Percentiles rank a stretch among this genome's conserved stretches.
phyloP scores from a whole-genome alignment of 2,329 filamentous ascomycete species.

The Fonsecaea nubica region DNA sequence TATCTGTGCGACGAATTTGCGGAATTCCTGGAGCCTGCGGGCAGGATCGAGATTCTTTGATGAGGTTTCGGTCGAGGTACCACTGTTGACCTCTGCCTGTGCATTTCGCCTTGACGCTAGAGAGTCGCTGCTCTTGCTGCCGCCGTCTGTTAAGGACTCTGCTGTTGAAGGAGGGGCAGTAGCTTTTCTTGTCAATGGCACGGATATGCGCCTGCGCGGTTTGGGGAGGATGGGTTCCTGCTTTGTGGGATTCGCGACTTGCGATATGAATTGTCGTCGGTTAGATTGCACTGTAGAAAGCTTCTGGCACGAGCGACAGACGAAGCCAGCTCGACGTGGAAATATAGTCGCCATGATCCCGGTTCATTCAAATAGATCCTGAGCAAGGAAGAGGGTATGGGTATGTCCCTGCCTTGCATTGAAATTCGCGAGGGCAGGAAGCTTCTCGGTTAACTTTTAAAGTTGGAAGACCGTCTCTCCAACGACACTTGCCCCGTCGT shows the following conservation, averaged over 20 bases:
- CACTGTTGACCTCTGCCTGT: neutral
- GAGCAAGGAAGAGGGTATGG: neutral
- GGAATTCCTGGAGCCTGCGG: constrained; percentile 21
- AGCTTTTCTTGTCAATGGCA: constrained; percentile 4
- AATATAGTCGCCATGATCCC: constrained; percentile 28
- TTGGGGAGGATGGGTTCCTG: constrained; percentile 9
- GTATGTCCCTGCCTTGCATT: neutral
- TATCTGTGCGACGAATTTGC: constrained; percentile 28
- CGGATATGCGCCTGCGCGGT: constrained; percentile 14
- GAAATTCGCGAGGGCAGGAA: constrained; percentile 1
- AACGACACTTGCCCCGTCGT: neutral
- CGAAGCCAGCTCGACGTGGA: constrained; percentile 28
- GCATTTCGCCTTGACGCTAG: neutral
- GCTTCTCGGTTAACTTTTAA: neutral
- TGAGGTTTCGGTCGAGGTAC: constrained; percentile 2
- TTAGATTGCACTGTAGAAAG: constrained; percentile 14
- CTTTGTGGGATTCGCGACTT: constrained; percentile 19
- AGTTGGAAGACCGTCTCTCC: neutral
- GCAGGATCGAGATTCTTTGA: constrained; percentile 18
- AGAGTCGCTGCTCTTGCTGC: too few relatives aligned
- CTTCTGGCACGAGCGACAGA: constrained; percentile 34
- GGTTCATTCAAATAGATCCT: neutral
- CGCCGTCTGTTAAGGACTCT: constrained; percentile 3
- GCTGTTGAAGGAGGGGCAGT: neutral
- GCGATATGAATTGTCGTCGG: constrained; percentile 25